Base-by-base conservation (phyloP, 2,329 filamentous ascomycete species). In the Pseudogymnoascus verrucosus region DNA sequence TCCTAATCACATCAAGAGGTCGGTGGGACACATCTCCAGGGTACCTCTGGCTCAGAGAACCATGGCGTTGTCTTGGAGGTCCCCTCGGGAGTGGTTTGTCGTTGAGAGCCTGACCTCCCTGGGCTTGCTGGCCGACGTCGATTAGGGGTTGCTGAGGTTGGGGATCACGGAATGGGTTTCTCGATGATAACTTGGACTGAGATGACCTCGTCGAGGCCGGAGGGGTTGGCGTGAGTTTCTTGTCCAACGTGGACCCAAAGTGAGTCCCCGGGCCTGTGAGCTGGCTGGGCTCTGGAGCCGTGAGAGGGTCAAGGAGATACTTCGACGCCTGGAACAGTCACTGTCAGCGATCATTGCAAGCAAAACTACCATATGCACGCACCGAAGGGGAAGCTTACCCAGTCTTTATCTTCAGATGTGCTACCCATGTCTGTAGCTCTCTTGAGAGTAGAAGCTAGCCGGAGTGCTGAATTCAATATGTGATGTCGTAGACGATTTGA, bases 271-370 rank as follows among this genome's bases (percentile, higher is more conserved):
- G 82, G 6, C 88, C 86, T 59, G 84, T 88, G 71, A 89, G 85
- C 66, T 88, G 82, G 65, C 80, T 84, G 12, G 88, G 88, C 66
- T 89, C 85, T 8, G 86, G 86, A 21, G 81, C 87, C 69, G 80
- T 85, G 66, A 91, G 78, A 67, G 89, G 89, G 69, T 89, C 86
- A 67, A 91, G 83, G 51, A 91, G 78, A 71, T 88, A 86, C 70
- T 84, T 82, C 62, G 81, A 78, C 47, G 87, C 86, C 88, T 90
- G 71, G 64, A 4, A 62, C 47, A 54, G 60, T 54, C 57, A 57
- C 64, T 36, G 64, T 57, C 16, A 57, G 51, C 51, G 28, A 59
- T 26, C 62, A 1, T 39, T 40, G 34, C 10, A 10, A 14, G 7
- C 26, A 4, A 31, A 61, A 28, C 12, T 16, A 7, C 5, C 31